Conservation (phyloP, 805 yeast genomes). For the Citeromyces nyonsensis region DNA sequence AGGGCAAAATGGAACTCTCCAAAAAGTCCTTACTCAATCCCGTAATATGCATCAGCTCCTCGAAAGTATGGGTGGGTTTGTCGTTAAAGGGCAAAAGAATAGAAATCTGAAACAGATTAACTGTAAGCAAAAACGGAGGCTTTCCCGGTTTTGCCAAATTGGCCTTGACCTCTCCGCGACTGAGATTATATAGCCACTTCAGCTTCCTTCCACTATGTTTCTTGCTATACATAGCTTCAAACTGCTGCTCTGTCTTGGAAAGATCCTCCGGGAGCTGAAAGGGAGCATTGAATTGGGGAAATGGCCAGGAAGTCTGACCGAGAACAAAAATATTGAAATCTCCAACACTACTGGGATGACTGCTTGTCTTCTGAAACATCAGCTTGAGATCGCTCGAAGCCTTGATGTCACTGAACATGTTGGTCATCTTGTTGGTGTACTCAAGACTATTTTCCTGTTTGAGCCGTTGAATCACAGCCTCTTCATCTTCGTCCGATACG, state of each 20-base stretch:
- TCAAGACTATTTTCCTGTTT: slow-evolving; percentile 86
- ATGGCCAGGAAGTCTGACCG: slow-evolving; percentile 87
- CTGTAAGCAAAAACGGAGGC: slow-evolving; percentile 68
- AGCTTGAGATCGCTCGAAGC: slow-evolving; percentile 62
- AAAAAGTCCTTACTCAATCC: slow-evolving; percentile 51
- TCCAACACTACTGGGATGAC: slow-evolving; percentile 16
- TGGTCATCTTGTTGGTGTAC: slow-evolving; percentile 84
- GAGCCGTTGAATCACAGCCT: slow-evolving; percentile 66
- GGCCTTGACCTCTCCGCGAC: slow-evolving; percentile 84
- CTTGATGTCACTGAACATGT: slow-evolving; percentile 91
- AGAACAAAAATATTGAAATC: slow-evolving; percentile 66
- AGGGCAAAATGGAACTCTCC: slow-evolving; percentile 64
- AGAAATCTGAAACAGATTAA: slow-evolving; percentile 77
- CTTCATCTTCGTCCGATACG: slow-evolving; percentile 76
- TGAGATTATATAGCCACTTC: slow-evolving; percentile 93
- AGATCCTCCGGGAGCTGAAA: slow-evolving; percentile 59
- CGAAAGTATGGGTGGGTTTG: slow-evolving; percentile 38
- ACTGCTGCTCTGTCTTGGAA: slow-evolving; percentile 43
- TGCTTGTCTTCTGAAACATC: slow-evolving; percentile 32
- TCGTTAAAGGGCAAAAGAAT: slow-evolving; percentile 76
- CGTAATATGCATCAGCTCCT: slow-evolving; percentile 49
- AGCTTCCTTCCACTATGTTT: slow-evolving; percentile 81
- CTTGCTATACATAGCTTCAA: slow-evolving; percentile 51
- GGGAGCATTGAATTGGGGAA: slow-evolving; percentile 26
- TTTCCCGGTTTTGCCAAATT: slow-evolving; percentile 69